These are phyloP conservation scores for Globisporangium barbulae DNA, from an alignment of 352 stramenopile genomes.

Conservation along the genomic window DNA sequence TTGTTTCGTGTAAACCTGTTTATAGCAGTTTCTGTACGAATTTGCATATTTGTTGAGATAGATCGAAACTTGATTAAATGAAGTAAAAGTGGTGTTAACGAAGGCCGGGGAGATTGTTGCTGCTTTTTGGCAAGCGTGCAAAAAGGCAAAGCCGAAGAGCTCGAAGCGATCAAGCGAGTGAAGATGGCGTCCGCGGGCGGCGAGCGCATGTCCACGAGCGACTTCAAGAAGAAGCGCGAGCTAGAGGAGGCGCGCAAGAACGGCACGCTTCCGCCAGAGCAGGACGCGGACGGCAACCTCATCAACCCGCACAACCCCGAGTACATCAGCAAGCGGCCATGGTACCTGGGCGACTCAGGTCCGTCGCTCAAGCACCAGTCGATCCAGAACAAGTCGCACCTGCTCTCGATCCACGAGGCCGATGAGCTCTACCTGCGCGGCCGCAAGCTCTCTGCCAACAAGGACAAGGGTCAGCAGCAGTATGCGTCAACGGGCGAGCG, in stretches of 20 bases:
- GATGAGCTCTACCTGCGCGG: conserved; percentile 76
- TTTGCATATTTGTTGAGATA: neutral
- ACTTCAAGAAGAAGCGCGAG: conserved; percentile 89
- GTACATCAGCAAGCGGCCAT: conserved; percentile 99
- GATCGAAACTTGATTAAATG: too few relatives aligned
- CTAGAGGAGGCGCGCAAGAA: conserved; percentile 89
- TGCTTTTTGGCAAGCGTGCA: neutral
- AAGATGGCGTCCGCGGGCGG: conserved; percentile 58
- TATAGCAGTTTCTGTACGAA: neutral
- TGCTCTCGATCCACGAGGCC: conserved; percentile 89
- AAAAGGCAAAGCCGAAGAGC: neutral
- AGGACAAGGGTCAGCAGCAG: neutral
- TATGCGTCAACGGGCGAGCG: conserved; percentile 15
- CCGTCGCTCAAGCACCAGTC: conserved; percentile 95
- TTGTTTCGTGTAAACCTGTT: neutral
- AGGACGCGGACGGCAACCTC: conserved; percentile 92
- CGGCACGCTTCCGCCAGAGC: conserved; percentile 80
- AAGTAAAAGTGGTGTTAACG: too few relatives aligned
- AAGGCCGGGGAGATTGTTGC: too few relatives aligned
- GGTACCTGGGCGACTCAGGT: conserved; percentile 95
- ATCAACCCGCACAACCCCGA: conserved; percentile 99
- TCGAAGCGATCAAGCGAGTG: neutral
- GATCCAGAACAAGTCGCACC: conserved; percentile 87
- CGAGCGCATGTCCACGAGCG: conserved; percentile 70
- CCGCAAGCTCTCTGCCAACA: conserved; percentile 15